phyloP scores from a whole-genome alignment of 805 yeast species.

The Jamesozyma rosinii region DNA sequence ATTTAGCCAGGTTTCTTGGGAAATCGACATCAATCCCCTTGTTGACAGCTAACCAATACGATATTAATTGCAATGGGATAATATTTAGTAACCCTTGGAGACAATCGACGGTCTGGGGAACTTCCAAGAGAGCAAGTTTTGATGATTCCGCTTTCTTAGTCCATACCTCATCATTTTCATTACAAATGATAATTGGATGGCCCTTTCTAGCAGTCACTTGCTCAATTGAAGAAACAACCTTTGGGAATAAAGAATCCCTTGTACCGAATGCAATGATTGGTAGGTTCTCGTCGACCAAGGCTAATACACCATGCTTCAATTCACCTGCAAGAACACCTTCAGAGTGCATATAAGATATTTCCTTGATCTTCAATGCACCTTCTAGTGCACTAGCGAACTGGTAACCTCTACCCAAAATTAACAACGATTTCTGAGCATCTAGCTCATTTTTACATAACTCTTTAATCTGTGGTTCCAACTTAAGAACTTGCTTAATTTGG shows the following conservation, averaged over 20 bases:
- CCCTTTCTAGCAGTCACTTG: constrained; percentile 98
- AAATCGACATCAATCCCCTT: constrained; percentile 96
- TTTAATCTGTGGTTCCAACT: constrained; percentile 66
- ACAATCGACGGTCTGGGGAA: constrained; percentile 94
- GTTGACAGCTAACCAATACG: constrained; percentile 92
- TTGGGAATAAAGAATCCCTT: constrained; percentile 90
- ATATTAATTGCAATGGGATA: constrained; percentile 88
- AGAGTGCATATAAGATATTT: constrained; percentile 96
- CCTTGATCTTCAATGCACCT: constrained; percentile 97
- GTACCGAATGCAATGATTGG: constrained; percentile 96
- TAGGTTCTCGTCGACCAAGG: constrained; percentile 84
- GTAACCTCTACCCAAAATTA: constrained; percentile 93
- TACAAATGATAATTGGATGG: constrained; percentile 86
- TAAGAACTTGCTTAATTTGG: constrained; percentile 71
- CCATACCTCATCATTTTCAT: constrained; percentile 64
- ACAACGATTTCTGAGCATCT: constrained; percentile 74
- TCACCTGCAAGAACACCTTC: constrained; percentile 99
- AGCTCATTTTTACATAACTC: constrained; percentile 62
- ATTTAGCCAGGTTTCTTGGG: constrained; percentile 97
- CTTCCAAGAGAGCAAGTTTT: constrained; percentile 67
- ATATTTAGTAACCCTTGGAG: constrained; percentile 93
- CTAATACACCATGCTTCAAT: constrained; percentile 95
- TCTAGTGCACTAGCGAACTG: constrained; percentile 96
- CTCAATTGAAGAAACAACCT: constrained; percentile 88
- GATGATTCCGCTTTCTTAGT: constrained; percentile 32